Conservation (phyloP, 805 yeast genomes). For the Saturnispora serradocipensis region DNA sequence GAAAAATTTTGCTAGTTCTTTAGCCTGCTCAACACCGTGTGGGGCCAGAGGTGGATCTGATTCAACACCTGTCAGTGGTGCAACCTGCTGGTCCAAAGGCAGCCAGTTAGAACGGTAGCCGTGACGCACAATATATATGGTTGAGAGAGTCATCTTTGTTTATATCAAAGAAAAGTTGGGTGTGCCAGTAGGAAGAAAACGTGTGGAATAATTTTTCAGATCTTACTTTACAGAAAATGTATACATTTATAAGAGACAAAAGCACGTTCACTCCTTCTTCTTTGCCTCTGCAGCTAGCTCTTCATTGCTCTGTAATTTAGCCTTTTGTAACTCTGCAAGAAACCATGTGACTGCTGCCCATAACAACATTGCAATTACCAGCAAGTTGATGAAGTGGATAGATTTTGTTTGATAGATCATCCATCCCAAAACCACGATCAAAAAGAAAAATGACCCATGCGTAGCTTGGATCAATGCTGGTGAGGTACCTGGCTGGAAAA, state of each 20-base stretch:
- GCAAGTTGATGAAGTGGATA: constrained; percentile 54
- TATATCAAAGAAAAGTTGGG: not conserved
- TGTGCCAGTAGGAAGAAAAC: not conserved
- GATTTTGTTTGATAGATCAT: constrained; percentile 55
- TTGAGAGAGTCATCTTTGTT: constrained; percentile 37
- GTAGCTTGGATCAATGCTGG: constrained; percentile 88
- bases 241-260: not conserved
- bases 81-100: constrained; percentile 74
- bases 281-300: constrained; percentile 24
- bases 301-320: constrained; percentile 33
- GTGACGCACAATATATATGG: constrained; percentile 71
- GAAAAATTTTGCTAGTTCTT: constrained; percentile 60
- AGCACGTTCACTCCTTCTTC: constrained; percentile 1
- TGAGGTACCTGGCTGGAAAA: constrained; percentile 87
- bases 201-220: not conserved
- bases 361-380: constrained; percentile 37
- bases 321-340: constrained; percentile 52
- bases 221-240: not conserved
- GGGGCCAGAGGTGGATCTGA: constrained; percentile 84
- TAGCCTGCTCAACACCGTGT: constrained; percentile 83
- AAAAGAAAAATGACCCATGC: constrained; percentile 65
- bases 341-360: constrained; percentile 90
- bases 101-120: constrained; percentile 89
- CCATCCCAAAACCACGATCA: constrained; percentile 45
- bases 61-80: constrained; percentile 84